phyloP scores from a whole-genome alignment of 768 basidiomycete genomes.

The Podaxis carcinomalis region DNA sequence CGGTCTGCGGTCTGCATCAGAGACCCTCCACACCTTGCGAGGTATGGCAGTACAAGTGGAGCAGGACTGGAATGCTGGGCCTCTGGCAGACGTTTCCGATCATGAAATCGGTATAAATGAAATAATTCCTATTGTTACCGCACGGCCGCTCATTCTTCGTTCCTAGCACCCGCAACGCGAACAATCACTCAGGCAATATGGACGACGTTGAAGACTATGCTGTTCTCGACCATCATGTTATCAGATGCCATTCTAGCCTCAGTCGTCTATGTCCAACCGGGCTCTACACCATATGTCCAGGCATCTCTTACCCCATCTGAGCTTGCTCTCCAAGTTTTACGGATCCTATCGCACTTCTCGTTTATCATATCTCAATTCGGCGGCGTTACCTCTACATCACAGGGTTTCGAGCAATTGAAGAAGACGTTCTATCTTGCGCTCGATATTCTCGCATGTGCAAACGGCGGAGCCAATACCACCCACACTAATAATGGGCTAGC shows the following conservation, averaged over 20 bases:
- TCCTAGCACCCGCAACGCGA: conserved; percentile 38
- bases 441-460: conserved; percentile 54
- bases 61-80: conserved; percentile 40
- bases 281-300: conserved; percentile 15
- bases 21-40: conserved; percentile 27
- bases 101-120: conserved; percentile 25
- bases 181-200: conserved; percentile 51
- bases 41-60: conserved; percentile 41
- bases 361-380: conserved; percentile 82
- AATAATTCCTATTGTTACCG: conserved; percentile 1
- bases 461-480: conserved; percentile 20
- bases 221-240: conserved; percentile 74
- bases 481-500: conserved; percentile 15
- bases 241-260: conserved; percentile 56
- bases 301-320: conserved; percentile 31
- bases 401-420: conserved; percentile 68
- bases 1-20: conserved; percentile 24
- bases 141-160: conserved; percentile 5
- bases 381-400: conserved; percentile 53
- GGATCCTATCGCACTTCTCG: conserved; percentile 61
- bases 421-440: conserved; percentile 73
- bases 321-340: conserved; percentile 52
- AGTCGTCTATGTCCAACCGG: conserved; percentile 47
- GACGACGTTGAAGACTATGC: conserved; percentile 65
- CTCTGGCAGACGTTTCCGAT: conserved; percentile 30